Base-by-base conservation (phyloP, 495 filamentous ascomycete genomes). In the Amniculicola lignicola region DNA sequence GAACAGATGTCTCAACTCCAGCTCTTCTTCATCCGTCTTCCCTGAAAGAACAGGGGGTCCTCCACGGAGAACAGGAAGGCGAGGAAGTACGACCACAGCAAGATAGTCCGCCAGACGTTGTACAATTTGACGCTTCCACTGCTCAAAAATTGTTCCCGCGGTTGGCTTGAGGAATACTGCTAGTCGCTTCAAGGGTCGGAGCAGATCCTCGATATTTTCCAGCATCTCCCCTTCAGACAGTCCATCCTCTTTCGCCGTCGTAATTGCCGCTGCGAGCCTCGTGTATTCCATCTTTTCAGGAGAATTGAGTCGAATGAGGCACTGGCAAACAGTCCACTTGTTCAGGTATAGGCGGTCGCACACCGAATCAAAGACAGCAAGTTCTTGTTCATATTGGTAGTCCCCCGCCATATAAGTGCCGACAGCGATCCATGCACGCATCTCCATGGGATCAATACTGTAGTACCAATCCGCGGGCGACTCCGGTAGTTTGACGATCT, bases 391-490 rank as follows among this genome's bases (percentile, higher is more conserved):
- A 16, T 18, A 18, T 9, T n/a, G 14, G 12, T 12, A 2, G n/a
- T 16, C 15, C 11, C 11, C 14, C 15, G 27, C 4, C 3, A 57
- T 10, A 35, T 27, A 59, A 1, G 3, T 12, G 1, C 57, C 57
- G 0, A 60, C 25, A 15, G 41, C 49, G 21, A 60, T 44, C 57
- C 57, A 60, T 11, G 41, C 50, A 27, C 57, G 41, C 49, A 60
- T 28, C 16, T 60, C 50, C 42, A 54, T 60, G 10, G 40, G 28
- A 24, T 15, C 4, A 25, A 54, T 40, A 6, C 11, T 11, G 7
- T 48, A 25, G 35, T 48, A 60, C 57, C 57, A 60, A 12, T 22
- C 12, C 2, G 31, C 9, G 0, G 50, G 50, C 10, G 51, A 54
- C 19, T 54, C 50, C 5, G 42, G 50, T 12, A 49, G 28, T 23